Evolutionary conservation across 805 yeast genomes (phyloP).

Genomic region (Starmera dryadoides): DNA sequence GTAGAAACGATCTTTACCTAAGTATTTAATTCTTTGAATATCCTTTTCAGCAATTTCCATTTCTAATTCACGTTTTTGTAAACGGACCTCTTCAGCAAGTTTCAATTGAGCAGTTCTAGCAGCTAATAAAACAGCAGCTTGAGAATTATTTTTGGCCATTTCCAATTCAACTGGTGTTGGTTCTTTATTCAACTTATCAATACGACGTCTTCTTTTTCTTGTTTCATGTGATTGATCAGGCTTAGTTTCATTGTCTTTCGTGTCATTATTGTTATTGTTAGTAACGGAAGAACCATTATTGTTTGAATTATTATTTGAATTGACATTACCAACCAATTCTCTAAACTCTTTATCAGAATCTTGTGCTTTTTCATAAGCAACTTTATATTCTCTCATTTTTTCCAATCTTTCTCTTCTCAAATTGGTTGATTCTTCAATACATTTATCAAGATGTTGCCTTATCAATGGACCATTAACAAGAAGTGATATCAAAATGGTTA

Average conservation of each 20-base stretch:
- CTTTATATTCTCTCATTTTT: slow-evolving; percentile 51
- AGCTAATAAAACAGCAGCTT: slow-evolving; percentile 36
- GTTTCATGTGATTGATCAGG: slow-evolving; percentile 10
- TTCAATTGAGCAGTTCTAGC: slow-evolving; percentile 32
- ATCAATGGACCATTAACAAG: slow-evolving; percentile 51
- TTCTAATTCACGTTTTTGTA: slow-evolving; percentile 48
- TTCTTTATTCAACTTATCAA: slow-evolving; percentile 22
- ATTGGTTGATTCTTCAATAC: slow-evolving; percentile 55
- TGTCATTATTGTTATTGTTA: slow-evolving; percentile 7
- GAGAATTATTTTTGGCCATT: slow-evolving; percentile 30
- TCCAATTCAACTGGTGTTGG: slow-evolving; percentile 32
- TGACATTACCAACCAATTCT: slow-evolving; percentile 23
- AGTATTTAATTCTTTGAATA: slow-evolving; percentile 62
- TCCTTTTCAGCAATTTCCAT: slow-evolving; percentile 60
- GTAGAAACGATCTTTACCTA: slow-evolving; percentile 79
- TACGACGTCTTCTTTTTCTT: slow-evolving; percentile 23
- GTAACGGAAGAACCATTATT: slow-evolving; percentile 1
- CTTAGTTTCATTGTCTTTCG: slow-evolving; percentile 5
- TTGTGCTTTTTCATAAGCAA: slow-evolving; percentile 43
- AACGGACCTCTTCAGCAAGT: slow-evolving; percentile 37
- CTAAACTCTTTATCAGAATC: slow-evolving; percentile 33
- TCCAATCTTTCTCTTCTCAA: slow-evolving; percentile 65
- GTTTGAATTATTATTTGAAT: slow-evolving; percentile 11
- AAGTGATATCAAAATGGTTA: slow-evolving; percentile 59
- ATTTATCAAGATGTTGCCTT: slow-evolving; percentile 57